Base-by-base conservation (phyloP, 768 basidiomycete species). In the Hericium erinaceus region DNA sequence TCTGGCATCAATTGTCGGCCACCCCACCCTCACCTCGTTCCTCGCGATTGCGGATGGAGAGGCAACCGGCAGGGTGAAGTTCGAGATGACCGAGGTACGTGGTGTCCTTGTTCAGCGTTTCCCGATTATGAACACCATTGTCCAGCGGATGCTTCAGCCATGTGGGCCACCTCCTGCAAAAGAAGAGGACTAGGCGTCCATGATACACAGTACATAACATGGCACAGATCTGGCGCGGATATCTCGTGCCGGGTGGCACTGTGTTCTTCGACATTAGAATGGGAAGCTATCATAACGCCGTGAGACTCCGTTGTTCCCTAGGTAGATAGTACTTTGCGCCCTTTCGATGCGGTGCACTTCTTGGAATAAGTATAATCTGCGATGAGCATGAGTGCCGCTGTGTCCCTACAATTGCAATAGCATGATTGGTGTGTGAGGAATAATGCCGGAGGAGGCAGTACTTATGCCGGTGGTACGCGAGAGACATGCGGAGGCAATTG, bases 1-100 rank as follows among this genome's bases (percentile, higher is more conserved):
- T n/a, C 75, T 92, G 60, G 76, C 95, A 22, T 89, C 95, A 9
- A 94, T 98, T 61, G 84, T 94, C 48, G 93, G 95, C 2, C 97
- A 99, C 69, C 81, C 92, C 3, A 80, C 90, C 0, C 73, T 99
- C 57, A 75, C 84, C 13, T 91, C 91, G 2, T 99, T 88, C 68
- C 77, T 98, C 49, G 85, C 94, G 1, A 84, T 98, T 65, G 95
- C 95, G 13, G 95, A 99, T 62, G 92, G 93, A 2, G 94, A 98
- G 70, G 79, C 91, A n/a, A 82, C 87, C 56, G 97, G 91, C 9
- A 75, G 97, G 46, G 76, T 85, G 2, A 92, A 83, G 67, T 98
- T 97, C 67, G 95, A 99, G 74, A 87, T 97, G 86, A 85, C 90
- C 0, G 95, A 98, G 87, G 95, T 95, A 58, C 18, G 73, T 68